Base-by-base conservation (phyloP, 345 rosid genomes). In the Cardiospermum halicacabum region DNA sequence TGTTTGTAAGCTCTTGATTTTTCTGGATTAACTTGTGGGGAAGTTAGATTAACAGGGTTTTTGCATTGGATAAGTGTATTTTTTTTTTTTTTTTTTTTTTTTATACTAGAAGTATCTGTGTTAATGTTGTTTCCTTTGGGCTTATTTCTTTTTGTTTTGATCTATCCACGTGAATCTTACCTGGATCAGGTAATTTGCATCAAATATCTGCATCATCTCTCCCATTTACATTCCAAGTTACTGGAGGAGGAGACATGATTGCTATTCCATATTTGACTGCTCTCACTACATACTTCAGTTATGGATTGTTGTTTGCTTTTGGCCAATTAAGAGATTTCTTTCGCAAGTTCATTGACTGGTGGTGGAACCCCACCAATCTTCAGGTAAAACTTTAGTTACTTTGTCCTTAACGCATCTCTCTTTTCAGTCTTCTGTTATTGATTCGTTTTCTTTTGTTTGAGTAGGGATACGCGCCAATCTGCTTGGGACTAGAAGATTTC, bases 401-500 rank as follows among this genome's bases (percentile, higher is more conserved):
- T 32, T 9, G 37, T 18, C 13, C 24, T 58, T 9, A 13, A 42
- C 24, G 16, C 22, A 10, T 47, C 24, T 47, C 51, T 18, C 51
- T 5, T n/a, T 0, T 4, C 30, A 18, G 2, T 40, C 6, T n/a
- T n/a, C 36, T 18, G 53, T 12, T 49, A 10, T n/a, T 40, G 13
- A 0, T 31, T 31, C 34, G 28, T 5, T 9, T 0, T 64, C 64
- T 55, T 28, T 58, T 43, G 47, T 70, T 8, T 50, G 22, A 12
- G 18, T 57, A 93, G 88, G 99, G 97, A 11, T 91, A 94, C 56
- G 92, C 97, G 3, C 96, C 97, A 58, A 94, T 94, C 83, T 91
- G 95, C 61, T 67, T 89, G 62, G 96, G 96, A 4, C 89, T 75
- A 3, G 99, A 94, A 72, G 97, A 91, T 77, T 94, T 94, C 83